These are phyloP conservation scores for Viridothelium virens DNA, from an alignment of 495 filamentous ascomycete genomes.

Conservation along the genomic window DNA sequence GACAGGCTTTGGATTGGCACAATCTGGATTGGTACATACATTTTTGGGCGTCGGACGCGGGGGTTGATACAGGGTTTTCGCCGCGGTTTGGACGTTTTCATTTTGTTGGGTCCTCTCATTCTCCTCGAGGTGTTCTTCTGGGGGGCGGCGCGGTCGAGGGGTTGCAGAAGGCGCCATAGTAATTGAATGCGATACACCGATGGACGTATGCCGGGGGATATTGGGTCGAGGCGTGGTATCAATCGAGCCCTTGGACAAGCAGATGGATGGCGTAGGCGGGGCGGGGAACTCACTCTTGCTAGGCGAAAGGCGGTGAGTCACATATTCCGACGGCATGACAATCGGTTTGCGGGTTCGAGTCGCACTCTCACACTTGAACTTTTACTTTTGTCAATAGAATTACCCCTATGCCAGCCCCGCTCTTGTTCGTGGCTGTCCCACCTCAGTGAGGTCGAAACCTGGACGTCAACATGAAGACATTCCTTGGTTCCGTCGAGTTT, in stretches of 20 bases:
- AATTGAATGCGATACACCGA: background rate
- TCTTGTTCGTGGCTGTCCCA: no score
- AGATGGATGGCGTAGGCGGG: background rate
- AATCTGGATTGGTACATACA: background rate
- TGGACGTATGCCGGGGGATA: background rate
- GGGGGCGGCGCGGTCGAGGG: background rate
- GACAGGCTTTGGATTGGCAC: slow-evolving; percentile 1
- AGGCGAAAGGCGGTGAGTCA: background rate
- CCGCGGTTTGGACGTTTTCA: background rate
- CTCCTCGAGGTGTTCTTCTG: background rate
- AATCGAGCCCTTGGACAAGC: background rate
- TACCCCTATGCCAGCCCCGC: no score
- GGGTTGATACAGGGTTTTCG: background rate
- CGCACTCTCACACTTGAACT: background rate
- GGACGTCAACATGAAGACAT: no score
- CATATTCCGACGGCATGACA: background rate
- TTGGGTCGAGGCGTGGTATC: background rate
- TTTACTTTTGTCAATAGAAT: background rate
- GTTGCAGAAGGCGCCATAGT: background rate
- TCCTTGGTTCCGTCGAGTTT: no score
- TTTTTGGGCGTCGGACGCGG: background rate
- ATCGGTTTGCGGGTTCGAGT: background rate
- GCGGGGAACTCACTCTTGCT: background rate
- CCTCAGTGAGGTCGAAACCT: no score
- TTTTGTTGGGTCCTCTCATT: background rate